Evolutionary conservation across 2,329 filamentous ascomycete species (phyloP), one percentile per base, ranked within the genome.

Genomic region (Aureobasidium zeae): DNA sequence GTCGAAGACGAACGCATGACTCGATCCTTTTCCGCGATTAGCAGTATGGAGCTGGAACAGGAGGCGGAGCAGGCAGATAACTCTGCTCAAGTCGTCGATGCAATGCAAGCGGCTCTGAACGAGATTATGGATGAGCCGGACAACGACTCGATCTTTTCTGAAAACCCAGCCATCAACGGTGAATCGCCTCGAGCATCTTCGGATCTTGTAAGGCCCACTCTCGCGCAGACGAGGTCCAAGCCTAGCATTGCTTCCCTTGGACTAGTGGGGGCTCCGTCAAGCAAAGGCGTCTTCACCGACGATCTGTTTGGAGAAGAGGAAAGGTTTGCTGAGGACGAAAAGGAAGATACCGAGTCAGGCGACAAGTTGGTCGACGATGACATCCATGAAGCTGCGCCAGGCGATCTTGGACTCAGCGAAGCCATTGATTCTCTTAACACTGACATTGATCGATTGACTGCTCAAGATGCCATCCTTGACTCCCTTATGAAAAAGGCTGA

Each of bases 401-500:
- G 91, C 26, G 91, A 98, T 59, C 73, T 98, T 2, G 91, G 91
- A 0, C 66, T 98, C 24, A 86, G 87, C 0, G 93, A 98, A 65
- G 89, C 93, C 8, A 94, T 98, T 51, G 81, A 85, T 31, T 80
- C 76, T 2, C 72, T 98, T n/a, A 86, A 83, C 0, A 79, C 81
- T 37, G 88, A 96, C 51, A 94, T 98, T 49, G 87, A 95, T 55
- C 85, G 87, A 51, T 72, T 98, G 13, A 74, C 76, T 8, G 79
- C 87, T 3, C 91, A 98, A 63, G 86, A 95, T 53, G 82, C 83
- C 2, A 85, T 98, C 13, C 79, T 98, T 13, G 86, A 95, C 54
- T 93, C 89, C 1, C 67, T 98, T 46, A 91, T 86, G 2, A 79
- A 84, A 46, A 98, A 98, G 64, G 91, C 93, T 0, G 91, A 98